Base-by-base conservation (phyloP, 2,329 filamentous ascomycete species). In the Hymenoscyphus occultus region DNA sequence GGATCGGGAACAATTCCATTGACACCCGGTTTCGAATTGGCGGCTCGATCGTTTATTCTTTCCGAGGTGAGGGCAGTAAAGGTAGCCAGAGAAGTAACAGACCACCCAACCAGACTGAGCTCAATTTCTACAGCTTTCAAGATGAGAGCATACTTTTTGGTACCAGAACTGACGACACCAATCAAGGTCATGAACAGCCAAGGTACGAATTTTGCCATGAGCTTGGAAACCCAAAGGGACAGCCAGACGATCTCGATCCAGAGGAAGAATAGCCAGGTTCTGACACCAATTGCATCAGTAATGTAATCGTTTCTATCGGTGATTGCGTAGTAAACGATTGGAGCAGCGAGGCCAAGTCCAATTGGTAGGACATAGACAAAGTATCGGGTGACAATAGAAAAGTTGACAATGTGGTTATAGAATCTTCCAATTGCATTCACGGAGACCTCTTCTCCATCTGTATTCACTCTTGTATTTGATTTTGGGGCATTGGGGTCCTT, bases 221-320 rank as follows among this genome's bases (percentile, higher is more conserved):
- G 77, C 77, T 91, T 91, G 69, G 84, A 86, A 19, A 81, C 79
- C 89, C 89, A 91, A 12, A 90, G 80, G 9, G 83, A 81, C 48
- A 88, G 77, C 89, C 89, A 91, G 42, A 88, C 81, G 61, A 89
- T 80, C 73, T 90, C 85, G 70, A 91, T 82, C 89, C 88, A 90
- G 59, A 89, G 78, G 71, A 90, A 90, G 59, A 91, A 80, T 59
- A 82, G 76, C 71, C 88, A 85, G 10, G 90, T 79, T 4, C 81
- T 79, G 9, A 84, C 81, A 1, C 82, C 82, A 1, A 71, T 72
- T 28, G 57, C 63, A 5, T 63, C 13, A 71, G 71, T 45, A 58
- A 70, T 56, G 69, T 70, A 22, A 70, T 74, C 39, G 65, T 57
- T 72, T 32, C 72, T 64, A 14, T 70, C 35, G 7, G 69, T 62